Conservation (phyloP, 2,329 filamentous ascomycete species). For the Claviceps maximensis region DNA sequence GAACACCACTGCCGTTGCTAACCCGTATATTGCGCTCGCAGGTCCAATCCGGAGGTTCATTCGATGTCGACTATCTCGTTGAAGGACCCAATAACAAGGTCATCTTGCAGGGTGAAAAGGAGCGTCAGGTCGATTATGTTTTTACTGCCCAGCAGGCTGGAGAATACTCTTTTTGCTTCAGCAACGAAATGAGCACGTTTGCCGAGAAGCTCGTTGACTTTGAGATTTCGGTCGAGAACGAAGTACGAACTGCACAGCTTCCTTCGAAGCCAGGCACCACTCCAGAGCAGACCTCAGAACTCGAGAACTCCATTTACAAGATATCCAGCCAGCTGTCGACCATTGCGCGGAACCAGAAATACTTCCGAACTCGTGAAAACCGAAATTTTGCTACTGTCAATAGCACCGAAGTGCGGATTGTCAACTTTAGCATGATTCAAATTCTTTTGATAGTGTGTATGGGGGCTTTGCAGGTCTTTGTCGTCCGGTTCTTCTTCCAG, state of each 20-base stretch:
- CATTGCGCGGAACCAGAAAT: conserved; percentile 94
- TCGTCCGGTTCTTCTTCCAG: conserved; percentile 98
- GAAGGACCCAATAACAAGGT: conserved; percentile 67
- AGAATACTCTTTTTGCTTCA: conserved; percentile 96
- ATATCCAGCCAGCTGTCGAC: conserved; percentile 86
- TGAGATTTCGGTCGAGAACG: conserved; percentile 93
- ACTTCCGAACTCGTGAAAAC: conserved; percentile 98
- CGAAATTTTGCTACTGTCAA: conserved; percentile 96
- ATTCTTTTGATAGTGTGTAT: conserved; percentile 83
- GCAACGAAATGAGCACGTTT: conserved; percentile 96
- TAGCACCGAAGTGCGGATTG: conserved; percentile 89
- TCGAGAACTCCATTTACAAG: conserved; percentile 94
- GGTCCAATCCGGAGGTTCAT: conserved; percentile 97
- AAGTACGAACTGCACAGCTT: conserved; percentile 58
- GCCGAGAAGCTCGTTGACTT: conserved; percentile 97
- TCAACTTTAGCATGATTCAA: conserved; percentile 95
- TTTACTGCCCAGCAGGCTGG: conserved; percentile 82
- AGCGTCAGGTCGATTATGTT: conserved; percentile 92
- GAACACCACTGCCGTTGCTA: not conserved
- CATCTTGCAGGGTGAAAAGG: conserved; percentile 77
- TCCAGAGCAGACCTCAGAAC: conserved; percentile 73
- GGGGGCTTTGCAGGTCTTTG: conserved; percentile 92
- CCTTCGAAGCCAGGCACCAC: conserved; percentile 80
- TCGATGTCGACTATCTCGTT: conserved; percentile 91
- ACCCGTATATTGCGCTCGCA: conserved; percentile 22